Evolutionary conservation across 345 rosid genomes (phyloP), one percentile per base, ranked within the genome.

Genomic region (Excoecaria cochinchinensis): DNA sequence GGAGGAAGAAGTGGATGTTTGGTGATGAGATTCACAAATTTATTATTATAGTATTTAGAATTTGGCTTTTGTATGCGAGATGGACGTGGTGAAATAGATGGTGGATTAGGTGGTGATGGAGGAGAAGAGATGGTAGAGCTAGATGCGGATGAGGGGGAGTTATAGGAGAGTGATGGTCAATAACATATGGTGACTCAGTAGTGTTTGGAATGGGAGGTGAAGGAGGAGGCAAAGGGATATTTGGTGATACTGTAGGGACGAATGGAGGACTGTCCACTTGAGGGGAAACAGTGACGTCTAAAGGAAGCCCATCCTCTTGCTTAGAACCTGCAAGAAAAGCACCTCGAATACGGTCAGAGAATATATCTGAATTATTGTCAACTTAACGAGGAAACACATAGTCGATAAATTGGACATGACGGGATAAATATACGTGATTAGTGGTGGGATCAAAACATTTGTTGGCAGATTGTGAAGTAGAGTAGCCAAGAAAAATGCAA

Each of bases 401-500:
- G 36, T 46, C 39, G 21, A 46, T 3, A 44, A 67, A 67, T 9
- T 67, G n/a, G 7, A 67, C 39, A 46, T 46, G 2, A 10, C 3
- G 51, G 13, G 24, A 65, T 17, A 65, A 0, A 12, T 65, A 65
- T 5, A 65, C 0, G 8, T 1, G 25, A 17, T 65, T 5, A 65
- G 69, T 65, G 9, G 69, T 65, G 4, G 50, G 25, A 65, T 65
- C 39, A 46, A 67, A 14, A 67, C 70, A 67, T 22, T 67, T 67
- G 46, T 10, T 44, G 1, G 55, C 10, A 46, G 11, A 46, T 67
- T 67, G 16, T 0, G 8, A 42, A 0, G 70, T 67, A 10, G 39
- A 67, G 19, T 67, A 67, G 46, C 70, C 38, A 22, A 67, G 70
- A 47, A 46, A 67, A 19, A 66, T 42, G 52, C 70, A 44, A 67